These are phyloP conservation scores for Venturiaceae sp. DNA, from an alignment of 2,329 filamentous ascomycete genomes.

Conservation along the genomic window DNA sequence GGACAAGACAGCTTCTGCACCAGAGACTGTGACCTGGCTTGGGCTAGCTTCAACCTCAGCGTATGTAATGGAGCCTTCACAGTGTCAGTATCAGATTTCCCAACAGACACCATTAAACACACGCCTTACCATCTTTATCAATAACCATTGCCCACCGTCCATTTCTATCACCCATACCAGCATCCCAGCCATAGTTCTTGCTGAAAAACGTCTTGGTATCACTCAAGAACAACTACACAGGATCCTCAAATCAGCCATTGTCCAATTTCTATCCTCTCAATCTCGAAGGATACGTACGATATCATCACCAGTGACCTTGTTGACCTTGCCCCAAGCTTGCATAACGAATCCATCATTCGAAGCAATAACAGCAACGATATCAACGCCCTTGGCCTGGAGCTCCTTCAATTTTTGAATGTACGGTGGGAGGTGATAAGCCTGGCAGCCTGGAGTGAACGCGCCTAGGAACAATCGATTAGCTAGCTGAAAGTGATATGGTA, in stretches of 20 bases:
- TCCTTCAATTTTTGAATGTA: conserved; percentile 64
- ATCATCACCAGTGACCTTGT: conserved; percentile 62
- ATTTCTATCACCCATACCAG: conserved; percentile 60
- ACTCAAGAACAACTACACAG: conserved; percentile 58
- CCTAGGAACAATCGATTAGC: conserved; percentile 28
- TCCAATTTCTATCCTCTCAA: neutral
- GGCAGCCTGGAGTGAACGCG: conserved; percentile 83
- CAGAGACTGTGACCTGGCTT: conserved; percentile 25
- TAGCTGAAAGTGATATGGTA: neutral
- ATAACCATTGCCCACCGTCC: conserved; percentile 71
- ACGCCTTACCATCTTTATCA: conserved; percentile 50
- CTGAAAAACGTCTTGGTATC: conserved; percentile 66
- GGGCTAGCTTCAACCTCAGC: conserved; percentile 45
- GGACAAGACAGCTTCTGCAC: conserved; percentile 36
- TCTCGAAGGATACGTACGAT: conserved; percentile 37
- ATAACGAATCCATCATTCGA: conserved; percentile 83
- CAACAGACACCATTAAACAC: neutral
- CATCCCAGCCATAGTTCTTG: conserved; percentile 66
- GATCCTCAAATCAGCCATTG: neutral
- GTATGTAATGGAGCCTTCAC: conserved; percentile 60
- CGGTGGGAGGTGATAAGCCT: conserved; percentile 68
- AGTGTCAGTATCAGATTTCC: neutral
- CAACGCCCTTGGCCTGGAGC: conserved; percentile 72
- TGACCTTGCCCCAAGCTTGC: conserved; percentile 85
- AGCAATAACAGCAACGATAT: conserved; percentile 71